Evolutionary conservation across 352 stramenopile species (phyloP).

Genomic region (Phytophthora cryptogea): DNA sequence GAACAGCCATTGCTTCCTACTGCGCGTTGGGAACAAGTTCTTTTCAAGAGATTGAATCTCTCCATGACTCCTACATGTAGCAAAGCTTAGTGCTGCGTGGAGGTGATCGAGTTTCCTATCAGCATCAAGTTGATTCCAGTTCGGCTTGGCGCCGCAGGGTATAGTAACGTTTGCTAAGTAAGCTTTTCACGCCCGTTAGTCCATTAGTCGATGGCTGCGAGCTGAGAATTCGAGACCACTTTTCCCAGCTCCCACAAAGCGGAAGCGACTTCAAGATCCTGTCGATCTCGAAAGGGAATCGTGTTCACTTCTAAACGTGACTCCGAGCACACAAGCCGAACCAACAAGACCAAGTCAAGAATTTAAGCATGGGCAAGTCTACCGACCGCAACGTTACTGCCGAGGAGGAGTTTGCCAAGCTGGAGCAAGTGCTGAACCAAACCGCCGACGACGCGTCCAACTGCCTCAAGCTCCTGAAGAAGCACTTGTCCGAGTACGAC

Average conservation of each 20-base stretch:
- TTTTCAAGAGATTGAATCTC: no score
- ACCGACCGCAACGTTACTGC: constrained; percentile 11
- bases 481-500: constrained; percentile 32
- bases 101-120: no score
- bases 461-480: constrained; percentile 31
- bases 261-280: neutral
- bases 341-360: constrained; percentile 1
- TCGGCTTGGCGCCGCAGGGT: no score
- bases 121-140: no score
- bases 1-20: no score
- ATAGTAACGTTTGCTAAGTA: no score
- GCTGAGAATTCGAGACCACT: neutral
- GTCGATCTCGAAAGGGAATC: neutral
- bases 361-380: constrained; percentile 25
- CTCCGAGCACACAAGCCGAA: constrained; percentile 24
- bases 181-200: neutral
- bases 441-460: constrained; percentile 19
- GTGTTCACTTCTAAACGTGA: constrained; percentile 32
- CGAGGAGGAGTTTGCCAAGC: constrained; percentile 32
- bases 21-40: no score
- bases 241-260: neutral
- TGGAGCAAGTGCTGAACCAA: constrained; percentile 31
- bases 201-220: neutral
- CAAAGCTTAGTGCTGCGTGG: no score
- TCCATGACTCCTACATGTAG: no score